Base-by-base conservation (phyloP, 1,139 yeast genomes). In the Neolecta irregularis region DNA sequence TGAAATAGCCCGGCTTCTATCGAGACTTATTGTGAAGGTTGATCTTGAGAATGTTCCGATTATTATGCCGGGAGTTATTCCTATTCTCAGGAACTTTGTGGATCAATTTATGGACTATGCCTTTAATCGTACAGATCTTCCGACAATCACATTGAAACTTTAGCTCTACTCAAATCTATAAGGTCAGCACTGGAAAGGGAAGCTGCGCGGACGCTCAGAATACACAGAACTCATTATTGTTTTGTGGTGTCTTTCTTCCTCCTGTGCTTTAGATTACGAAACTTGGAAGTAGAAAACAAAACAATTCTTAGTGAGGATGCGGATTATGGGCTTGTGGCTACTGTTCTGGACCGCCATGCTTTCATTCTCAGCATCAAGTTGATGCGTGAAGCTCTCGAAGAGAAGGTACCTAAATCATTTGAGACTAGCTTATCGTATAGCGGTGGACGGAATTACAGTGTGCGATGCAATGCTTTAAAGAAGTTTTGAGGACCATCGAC, bases 191-290 rank as follows among this genome's bases (percentile, higher is more conserved):
- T 61, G 50, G 78, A 61, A 48, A 56, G 60, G 18, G 69, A 63
- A 32, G 56, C 49, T 11, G 48, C 53, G 15, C 48, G 52, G 15
- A 51, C 54, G 20, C 50, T 53, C 7, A 50, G 42, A 3, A 46
- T 52, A 6, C 62, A 62, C 35, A 55, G 54, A 34, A 51, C 60
- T 37, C 69, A 71, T 35, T 83, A 67, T 51, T 66, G 79, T 37
- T 61, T 69, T 41, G 60, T 80, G 4, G 59, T 68, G 6, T 64
- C 83, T 0, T 88, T 94, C 94, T 77, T 81, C 48, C 48, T 72
- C 22, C 64, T 32, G 15, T 35, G 34, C 11, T 29, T 41, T 56
- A 35, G 65, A 54, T 39, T 65, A 62, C 40, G 51, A 59, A 23
- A 35, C 41, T 40, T 24, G 47, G 56, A 46, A 49, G 48, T 28